Base-by-base conservation (phyloP, 257 asterid species). In the Solanum virginianum region DNA sequence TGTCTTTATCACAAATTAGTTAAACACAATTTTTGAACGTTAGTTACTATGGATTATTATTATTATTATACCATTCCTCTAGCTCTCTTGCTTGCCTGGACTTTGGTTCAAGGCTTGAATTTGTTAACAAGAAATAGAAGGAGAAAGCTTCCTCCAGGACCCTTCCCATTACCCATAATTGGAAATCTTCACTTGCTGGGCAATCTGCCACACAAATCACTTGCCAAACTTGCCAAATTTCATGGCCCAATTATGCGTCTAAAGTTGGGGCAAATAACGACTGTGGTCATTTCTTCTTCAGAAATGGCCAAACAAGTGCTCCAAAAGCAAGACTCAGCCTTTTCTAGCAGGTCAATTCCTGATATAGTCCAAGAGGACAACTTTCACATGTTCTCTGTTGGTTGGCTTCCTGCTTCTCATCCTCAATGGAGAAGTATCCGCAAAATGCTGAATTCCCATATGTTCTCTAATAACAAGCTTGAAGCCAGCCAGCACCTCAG, bases 161-260 rank as follows among this genome's bases (percentile, higher is more conserved):
- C n/a, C n/a, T n/a, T n/a, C n/a, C n/a, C n/a, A n/a, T n/a, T n/a
- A n/a, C n/a, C n/a, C n/a, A n/a, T n/a, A n/a, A n/a, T n/a, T n/a
- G n/a, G n/a, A n/a, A n/a, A n/a, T n/a, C n/a, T n/a, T n/a, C n/a
- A n/a, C n/a, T n/a, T n/a, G n/a, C n/a, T n/a, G n/a, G n/a, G n/a
- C n/a, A n/a, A n/a, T n/a, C n/a, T n/a, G n/a, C n/a, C 82, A 51
- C 98, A 94, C 89, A 83, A 88, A 36, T 94, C 95, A 41, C 88
- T 94, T 6, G 87, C 98, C 1, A 69, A 84, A 3, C 90, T 94
- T 1, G 90, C 97, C 86, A 89, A 89, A 14, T 86, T 80, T 7
- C 81, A 95, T 63, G 98, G 98, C 51, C 95, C 97, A 0, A 88
- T 95, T 6, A 95, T 93, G 95, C 84, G 89, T 83, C 90, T 94